These are phyloP conservation scores for Aspergillus sp. DNA, from an alignment of 2,329 filamentous ascomycete genomes.

Conservation along the genomic window DNA sequence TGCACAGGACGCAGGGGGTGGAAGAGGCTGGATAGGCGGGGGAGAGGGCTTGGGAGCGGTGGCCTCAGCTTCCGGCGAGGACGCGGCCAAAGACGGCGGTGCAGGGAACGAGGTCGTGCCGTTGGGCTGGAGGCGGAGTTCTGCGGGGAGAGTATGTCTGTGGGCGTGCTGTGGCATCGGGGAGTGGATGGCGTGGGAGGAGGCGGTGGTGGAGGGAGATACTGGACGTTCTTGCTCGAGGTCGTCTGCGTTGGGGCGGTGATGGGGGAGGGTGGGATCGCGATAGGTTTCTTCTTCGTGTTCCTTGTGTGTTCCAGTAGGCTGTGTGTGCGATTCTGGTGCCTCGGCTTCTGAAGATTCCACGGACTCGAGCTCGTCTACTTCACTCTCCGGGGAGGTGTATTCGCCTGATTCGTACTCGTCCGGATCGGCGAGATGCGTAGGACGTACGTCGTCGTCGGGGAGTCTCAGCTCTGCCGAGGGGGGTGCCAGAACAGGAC, in stretches of 20 bases:
- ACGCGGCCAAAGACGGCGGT: constrained; percentile 28
- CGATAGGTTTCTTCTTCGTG: constrained; percentile 11
- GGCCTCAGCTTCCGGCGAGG: constrained; percentile 31
- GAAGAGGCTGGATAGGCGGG: constrained; percentile 32
- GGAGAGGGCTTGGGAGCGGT: constrained; percentile 34
- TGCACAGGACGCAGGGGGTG: constrained; percentile 18
- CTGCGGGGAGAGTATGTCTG: constrained; percentile 25
- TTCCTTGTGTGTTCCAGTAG: neutral
- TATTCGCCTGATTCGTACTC: constrained; percentile 14
- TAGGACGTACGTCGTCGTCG: constrained; percentile 19
- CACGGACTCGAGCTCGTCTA: constrained; percentile 5
- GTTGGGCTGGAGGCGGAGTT: constrained; percentile 39
- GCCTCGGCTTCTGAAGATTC: neutral
- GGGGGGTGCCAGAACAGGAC: constrained; percentile 25
- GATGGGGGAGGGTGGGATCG: constrained; percentile 48
- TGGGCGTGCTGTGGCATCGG: constrained; percentile 20
- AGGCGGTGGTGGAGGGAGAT: neutral
- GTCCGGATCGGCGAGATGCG: constrained; percentile 16
- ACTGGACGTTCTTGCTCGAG: neutral
- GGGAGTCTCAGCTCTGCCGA: constrained; percentile 16
- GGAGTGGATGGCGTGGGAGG: neutral
- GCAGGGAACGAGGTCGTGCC: constrained; percentile 29
- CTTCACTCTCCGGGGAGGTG: neutral
- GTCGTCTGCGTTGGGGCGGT: constrained; percentile 39
- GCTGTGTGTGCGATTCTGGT: neutral